These are phyloP conservation scores for Apophysomyces trapeziformis DNA, from an alignment of 371 early-diverging fungal species.

Conservation along the genomic window DNA sequence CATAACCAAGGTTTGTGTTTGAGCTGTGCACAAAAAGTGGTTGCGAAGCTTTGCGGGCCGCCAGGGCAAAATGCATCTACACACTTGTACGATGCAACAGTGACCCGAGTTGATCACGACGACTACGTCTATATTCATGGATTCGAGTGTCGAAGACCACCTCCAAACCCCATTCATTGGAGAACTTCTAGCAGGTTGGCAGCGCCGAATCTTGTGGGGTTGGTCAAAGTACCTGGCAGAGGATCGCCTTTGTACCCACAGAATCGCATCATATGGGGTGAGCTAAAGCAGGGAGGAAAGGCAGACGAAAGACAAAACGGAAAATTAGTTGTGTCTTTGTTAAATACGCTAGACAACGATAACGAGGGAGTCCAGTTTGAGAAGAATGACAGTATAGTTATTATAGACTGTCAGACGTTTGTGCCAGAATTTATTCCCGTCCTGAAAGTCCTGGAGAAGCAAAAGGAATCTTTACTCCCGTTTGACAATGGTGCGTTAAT, in stretches of 20 bases:
- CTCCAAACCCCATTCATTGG: neutral
- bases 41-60: neutral
- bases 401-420: constrained; percentile 5
- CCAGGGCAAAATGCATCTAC: neutral
- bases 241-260: neutral
- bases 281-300: neutral
- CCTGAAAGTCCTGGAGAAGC: neutral
- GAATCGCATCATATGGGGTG: constrained; percentile 2
- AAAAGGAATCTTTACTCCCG: neutral
- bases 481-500: constrained; percentile 2
- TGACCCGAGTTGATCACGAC: neutral
- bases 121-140: neutral
- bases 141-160: neutral
- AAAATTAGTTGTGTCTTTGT: neutral
- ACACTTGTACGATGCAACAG: neutral
- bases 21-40: neutral
- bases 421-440: constrained; percentile 6
- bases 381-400: neutral
- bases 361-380: neutral
- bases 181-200: constrained; percentile 1
- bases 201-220: neutral
- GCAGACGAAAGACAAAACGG: neutral
- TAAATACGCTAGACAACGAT: neutral
- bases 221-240: neutral
- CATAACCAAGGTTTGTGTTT: constrained; percentile 4